Evolutionary conservation across 1,284 basidiomycete genomes (phyloP), one percentile per base, ranked within the genome.

Genomic region (Cutaneotrichosporon sp.): DNA sequence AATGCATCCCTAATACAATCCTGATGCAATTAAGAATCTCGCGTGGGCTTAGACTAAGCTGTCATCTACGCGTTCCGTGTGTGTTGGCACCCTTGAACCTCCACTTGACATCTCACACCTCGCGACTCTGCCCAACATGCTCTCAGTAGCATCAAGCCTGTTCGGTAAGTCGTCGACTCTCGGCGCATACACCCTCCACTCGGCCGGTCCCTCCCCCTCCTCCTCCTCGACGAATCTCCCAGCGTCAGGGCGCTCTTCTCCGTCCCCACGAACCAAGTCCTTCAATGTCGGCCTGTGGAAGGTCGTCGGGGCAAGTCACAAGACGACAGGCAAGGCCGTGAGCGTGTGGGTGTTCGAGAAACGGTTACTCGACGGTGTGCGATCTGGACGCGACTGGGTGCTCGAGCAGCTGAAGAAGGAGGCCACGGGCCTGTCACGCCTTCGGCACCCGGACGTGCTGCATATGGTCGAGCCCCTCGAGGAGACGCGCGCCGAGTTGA

Each of bases 401-500:
- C 69, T 95, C 34, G 91, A 94, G 69, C 86, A 92, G 13, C 79
- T 97, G 76, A 95, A 93, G 80, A 86, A 88, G 55, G 94, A 97
- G 93, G 92, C 91, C 5, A 88, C 90, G 58, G 89, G 92, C 1
- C 82, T 98, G 32, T 88, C 91, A 26, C 86, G 90, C 67, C 82
- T 99, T 53, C 85, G 96, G 30, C 97, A 99, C 81, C 96, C 96
- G 2, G 96, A 91, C 69, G 89, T 99, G 62, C 84, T 99, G 87
- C 96, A 99, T 81, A 92, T 98, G 86, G 94, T 97, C 31, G 96
- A 99, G 80, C 95, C 96, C n/a, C 82, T 97, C 52, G 95, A 98
- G 80, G 96, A 99, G 77, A 90, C 93, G 0, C 84, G 94, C 64
- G 78, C 83, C 56, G 91, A 95, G 71, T 83, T 98, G 55, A 88